phyloP scores from a whole-genome alignment of 768 basidiomycete species.

The Zangia roseola region DNA sequence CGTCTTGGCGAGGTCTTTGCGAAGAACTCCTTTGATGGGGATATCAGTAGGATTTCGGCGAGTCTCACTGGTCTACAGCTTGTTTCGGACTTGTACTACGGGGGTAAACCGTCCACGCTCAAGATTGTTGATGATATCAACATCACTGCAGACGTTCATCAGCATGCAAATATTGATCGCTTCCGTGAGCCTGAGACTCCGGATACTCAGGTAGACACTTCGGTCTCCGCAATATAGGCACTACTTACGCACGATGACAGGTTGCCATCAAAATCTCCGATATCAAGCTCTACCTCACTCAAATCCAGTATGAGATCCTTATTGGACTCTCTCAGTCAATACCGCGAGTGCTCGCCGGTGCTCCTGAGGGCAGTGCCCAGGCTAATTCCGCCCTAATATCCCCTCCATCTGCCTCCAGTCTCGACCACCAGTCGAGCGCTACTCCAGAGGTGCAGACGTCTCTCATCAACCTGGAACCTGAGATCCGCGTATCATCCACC shows the following conservation, averaged over 20 bases:
- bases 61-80: constrained; percentile 83
- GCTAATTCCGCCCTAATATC: constrained; percentile 25
- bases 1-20: constrained; percentile 88
- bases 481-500: constrained; percentile 41
- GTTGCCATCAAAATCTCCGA: constrained; percentile 75
- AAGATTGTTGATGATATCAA: constrained; percentile 93
- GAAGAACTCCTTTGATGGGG: constrained; percentile 63
- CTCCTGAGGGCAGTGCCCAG: constrained; percentile 41
- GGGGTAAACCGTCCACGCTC: constrained; percentile 50
- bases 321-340: constrained; percentile 67
- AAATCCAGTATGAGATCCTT: constrained; percentile 76
- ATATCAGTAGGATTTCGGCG: constrained; percentile 62
- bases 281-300: constrained; percentile 79
- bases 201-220: constrained; percentile 64
- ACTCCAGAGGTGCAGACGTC: constrained; percentile 3
- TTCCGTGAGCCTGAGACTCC: constrained; percentile 53
- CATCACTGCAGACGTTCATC: constrained; percentile 64
- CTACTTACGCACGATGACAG: constrained; percentile 38
- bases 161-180: constrained; percentile 56
- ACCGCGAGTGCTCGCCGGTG: constrained; percentile 56
- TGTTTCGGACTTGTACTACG: constrained; percentile 60
- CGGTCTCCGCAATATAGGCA: not conserved
- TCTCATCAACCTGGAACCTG: constrained; percentile 46
- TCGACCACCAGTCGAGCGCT: not conserved
- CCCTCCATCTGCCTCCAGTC: constrained; percentile 8